phyloP scores from a whole-genome alignment of 768 basidiomycete species.

The Macrolepiota dolichaula region DNA sequence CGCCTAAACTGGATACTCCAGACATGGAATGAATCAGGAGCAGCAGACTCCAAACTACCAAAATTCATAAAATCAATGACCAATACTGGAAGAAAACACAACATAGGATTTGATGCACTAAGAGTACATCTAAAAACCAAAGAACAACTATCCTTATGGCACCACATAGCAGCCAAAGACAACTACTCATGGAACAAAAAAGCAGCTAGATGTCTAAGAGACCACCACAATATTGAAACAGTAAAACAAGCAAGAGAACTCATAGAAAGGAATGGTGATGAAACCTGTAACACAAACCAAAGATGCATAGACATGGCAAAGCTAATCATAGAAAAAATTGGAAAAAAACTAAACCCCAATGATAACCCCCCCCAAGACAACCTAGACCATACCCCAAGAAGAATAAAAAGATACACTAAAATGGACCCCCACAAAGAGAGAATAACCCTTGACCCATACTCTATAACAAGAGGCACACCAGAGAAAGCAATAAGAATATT shows the following conservation, averaged over 20 bases:
- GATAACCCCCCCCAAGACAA: background rate
- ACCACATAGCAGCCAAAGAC: background rate
- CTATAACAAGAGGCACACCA: background rate
- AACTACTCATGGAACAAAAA: background rate
- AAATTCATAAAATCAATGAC: background rate
- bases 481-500: background rate
- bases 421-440: background rate
- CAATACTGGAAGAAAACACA: background rate
- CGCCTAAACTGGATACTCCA: background rate
- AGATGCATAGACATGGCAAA: background rate
- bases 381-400: background rate
- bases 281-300: background rate
- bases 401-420: background rate
- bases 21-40: background rate
- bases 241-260: background rate
- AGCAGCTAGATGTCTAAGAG: background rate
- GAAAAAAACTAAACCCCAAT: background rate
- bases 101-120: background rate
- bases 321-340: background rate
- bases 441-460: background rate
- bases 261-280: background rate
- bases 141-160: background rate
- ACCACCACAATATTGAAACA: background rate
- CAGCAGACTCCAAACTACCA: background rate
- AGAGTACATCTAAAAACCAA: background rate